Evolutionary conservation across 306 rosid genomes (phyloP).

Genomic region (Rosa chinensis): DNA sequence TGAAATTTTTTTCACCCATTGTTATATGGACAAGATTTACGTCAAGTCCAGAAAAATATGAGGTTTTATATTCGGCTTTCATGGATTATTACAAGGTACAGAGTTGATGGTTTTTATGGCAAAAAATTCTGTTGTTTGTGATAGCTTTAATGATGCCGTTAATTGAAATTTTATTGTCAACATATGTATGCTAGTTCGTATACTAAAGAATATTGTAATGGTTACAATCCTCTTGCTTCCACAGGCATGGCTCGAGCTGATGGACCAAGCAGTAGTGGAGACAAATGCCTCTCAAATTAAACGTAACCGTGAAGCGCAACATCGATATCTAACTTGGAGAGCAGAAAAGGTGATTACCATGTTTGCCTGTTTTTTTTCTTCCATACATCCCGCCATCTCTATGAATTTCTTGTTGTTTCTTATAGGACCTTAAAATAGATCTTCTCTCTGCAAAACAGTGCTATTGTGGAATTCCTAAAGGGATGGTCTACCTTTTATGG

Average conservation of each 20-base stretch:
- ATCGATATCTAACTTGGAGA: constrained; percentile 80
- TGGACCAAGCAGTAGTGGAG: constrained; percentile 49
- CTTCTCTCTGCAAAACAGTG: neutral
- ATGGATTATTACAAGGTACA: constrained; percentile 86
- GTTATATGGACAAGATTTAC: constrained; percentile 92
- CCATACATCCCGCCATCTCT: neutral
- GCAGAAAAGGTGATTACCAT: constrained; percentile 64
- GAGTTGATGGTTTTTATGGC: constrained; percentile 6
- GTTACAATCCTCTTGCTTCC: constrained; percentile 12
- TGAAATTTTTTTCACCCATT: constrained; percentile 84
- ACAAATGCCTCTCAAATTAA: constrained; percentile 46
- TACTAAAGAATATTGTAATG: constrained; percentile 8
- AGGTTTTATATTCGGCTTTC: constrained; percentile 68
- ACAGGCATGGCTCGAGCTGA: constrained; percentile 76
- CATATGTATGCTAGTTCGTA: constrained; percentile 3
- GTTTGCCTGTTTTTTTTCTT: constrained; percentile 6
- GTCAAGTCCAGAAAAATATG: constrained; percentile 54
- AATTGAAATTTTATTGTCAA: constrained; percentile 3
- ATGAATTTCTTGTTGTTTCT: neutral
- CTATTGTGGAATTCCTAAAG: neutral
- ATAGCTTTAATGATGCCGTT: neutral
- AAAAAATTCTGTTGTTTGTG: neutral
- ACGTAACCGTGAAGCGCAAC: constrained; percentile 73
- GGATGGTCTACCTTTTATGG: neutral
- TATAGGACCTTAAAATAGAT: neutral